Evolutionary conservation across 2,329 filamentous ascomycete genomes (phyloP), one percentile per base, ranked within the genome.

Genomic region (Alternaria sp.): DNA sequence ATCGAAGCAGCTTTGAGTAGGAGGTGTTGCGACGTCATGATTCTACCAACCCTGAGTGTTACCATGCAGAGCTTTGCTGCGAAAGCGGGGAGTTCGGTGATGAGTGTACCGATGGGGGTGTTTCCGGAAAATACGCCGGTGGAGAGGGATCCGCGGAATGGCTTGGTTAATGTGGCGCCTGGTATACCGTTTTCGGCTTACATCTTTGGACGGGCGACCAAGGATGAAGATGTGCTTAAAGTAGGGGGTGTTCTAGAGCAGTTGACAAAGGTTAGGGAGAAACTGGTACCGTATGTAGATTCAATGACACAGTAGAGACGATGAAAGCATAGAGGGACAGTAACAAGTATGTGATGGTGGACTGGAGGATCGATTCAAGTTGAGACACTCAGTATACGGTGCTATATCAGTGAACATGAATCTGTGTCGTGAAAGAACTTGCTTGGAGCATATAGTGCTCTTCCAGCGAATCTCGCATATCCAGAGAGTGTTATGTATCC

Each of bases 61-160:
- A 67, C 85, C 7, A 77, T 85, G 0, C 61, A 63, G 26, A 45
- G 17, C 3, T 59, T 68, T 36, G 67, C 65, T 14, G 67, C 63
- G 10, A 67, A 60, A 29, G 55, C 52, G 14, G 87, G 86, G 1
- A 78, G 81, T 1, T 87, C 87, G 0, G 81, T 86, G 5, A 75
- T 90, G 17, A 85, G 83, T 0, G 83, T 90, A 0, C 87, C 87
- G 0, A 76, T 90, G 60, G 86, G 86, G 0, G 80, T 79, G 48
- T 83, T 81, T 48, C 82, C 84, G 0, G 64, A 73, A 0, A 78
- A 80, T 29, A 81, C 80, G 13, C 69, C 72, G 1, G 76, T 85
- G 3, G 71, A 73, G 31, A 70, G 71, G 37, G 81, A 83, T 42
- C 61, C 44, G 5, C 44, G 66, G 0, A 78, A 82, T 0, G 79